Evolutionary conservation across 257 asterid species (phyloP), one percentile per base, ranked within the genome.

Genomic region (Nicotiana paniculata): DNA sequence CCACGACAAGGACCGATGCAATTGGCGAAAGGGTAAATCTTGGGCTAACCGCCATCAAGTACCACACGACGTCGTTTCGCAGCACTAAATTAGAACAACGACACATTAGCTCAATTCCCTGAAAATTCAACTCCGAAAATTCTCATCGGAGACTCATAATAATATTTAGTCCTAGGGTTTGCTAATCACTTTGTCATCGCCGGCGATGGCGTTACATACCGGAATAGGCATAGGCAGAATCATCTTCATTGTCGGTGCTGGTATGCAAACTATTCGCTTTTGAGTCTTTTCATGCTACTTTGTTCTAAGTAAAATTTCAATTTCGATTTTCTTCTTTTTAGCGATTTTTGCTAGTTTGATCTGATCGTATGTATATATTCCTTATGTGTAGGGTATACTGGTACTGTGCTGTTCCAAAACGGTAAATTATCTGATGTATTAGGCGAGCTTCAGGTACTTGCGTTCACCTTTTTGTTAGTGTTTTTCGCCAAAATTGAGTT

Each of bases 381-480:
- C 9, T 48, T 21, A 17, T 33, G 5, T 83, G 69, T 69, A 87
- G 90, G 90, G 51, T 88, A 85, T 37, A 84, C 87, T 58, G 85
- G 86, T 84, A 85, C 90, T 21, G 17, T 86, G 12, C 76, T 88
- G 84, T n/a, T 85, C 24, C 79, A 80, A 77, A 88, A 84, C 58
- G 89, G 90, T 3, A 88, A 88, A 86, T 86, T 88, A 63, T 86
- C 89, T 21, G 89, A 86, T 62, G 35, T 88, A 33, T 24, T 88
- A 18, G 78, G 82, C 28, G 90, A 88, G 54, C 81, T 88, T 82
- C 90, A 85, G 88, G 91, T 88, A 77, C 54, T n/a, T 24, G n/a
- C 46, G 24, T 30, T 15, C 39, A 3, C 12, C 17, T 66, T 17
- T 11, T 72, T 54, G 35, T 72, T 54, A 35, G n/a, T 26, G 16